These are phyloP conservation scores for Chenopodium quinoa DNA, from an alignment of 148 eudicot species.

Conservation along the genomic window DNA sequence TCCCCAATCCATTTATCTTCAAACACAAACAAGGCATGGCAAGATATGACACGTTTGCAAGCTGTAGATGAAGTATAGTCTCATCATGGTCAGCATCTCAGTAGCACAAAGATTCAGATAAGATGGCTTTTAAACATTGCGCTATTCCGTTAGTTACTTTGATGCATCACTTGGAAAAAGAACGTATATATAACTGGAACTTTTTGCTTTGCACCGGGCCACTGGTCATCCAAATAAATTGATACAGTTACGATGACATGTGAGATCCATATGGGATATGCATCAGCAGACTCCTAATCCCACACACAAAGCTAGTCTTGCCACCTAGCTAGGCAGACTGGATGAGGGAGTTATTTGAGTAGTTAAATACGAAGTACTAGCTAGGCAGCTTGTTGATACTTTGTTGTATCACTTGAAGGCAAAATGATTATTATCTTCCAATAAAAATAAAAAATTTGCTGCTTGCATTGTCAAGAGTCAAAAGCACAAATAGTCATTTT, in stretches of 20 bases:
- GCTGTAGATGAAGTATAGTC: too few species aligned
- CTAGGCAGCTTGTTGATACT: neutral
- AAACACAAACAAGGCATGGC: too few species aligned
- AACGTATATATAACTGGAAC: neutral
- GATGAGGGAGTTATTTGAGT: neutral
- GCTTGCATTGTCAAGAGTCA: neutral
- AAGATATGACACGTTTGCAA: too few species aligned
- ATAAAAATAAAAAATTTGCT: neutral
- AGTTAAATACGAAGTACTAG: neutral
- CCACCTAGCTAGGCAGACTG: neutral
- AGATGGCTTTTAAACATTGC: neutral
- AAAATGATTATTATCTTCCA: neutral
- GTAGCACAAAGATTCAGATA: neutral
- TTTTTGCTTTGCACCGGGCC: neutral
- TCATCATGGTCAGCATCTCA: neutral
- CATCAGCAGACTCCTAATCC: neutral
- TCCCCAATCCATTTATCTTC: too few species aligned
- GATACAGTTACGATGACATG: neutral
- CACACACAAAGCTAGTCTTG: neutral
- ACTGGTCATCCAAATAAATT: neutral
- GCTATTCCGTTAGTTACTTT: neutral
- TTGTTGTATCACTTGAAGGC: neutral
- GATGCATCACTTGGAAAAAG: neutral
- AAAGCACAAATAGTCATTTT: neutral
- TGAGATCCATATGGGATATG: neutral